Evolutionary conservation across 257 asterid species (phyloP).

Genomic region (Lavandula angustifolia): DNA sequence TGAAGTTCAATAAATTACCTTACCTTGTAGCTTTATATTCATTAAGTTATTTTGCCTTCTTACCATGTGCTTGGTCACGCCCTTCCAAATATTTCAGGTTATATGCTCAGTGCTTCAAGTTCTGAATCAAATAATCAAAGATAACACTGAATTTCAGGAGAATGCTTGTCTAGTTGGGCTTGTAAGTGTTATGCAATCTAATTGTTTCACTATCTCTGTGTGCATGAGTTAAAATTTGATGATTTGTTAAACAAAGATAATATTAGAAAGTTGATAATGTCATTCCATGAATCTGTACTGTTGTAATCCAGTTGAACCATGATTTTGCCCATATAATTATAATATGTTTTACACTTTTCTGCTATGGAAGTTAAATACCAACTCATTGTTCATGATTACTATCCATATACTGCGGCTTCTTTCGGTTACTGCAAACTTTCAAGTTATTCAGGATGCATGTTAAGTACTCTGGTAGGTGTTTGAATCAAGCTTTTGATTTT

Average conservation of each 20-base stretch:
- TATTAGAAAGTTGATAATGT: conserved; percentile 8
- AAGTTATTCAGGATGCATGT: not conserved
- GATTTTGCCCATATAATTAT: not conserved
- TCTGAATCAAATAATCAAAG: conserved; percentile 85
- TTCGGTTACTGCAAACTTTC: not conserved
- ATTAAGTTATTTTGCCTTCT: conserved; percentile 3
- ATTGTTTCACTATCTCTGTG: conserved; percentile 16
- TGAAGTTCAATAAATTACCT: conserved; percentile 29
- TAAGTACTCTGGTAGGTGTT: conserved; percentile 2
- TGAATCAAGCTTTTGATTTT: not conserved
- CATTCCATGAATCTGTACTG: conserved; percentile 12
- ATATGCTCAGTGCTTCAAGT: conserved; percentile 91
- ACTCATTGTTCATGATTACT: conserved; percentile 7
- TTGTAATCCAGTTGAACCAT: conserved; percentile 8
- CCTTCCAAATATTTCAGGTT: conserved; percentile 46
- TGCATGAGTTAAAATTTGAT: conserved; percentile 15
- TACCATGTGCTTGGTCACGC: conserved; percentile 20
- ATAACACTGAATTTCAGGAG: conserved; percentile 87
- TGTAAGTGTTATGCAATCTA: conserved; percentile 56
- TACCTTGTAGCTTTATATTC: conserved; percentile 28
- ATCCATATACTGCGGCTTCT: not conserved
- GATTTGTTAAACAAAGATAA: conserved; percentile 8
- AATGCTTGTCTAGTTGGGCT: conserved; percentile 98
- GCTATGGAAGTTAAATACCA: conserved; percentile 12
- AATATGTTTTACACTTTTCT: not conserved